A percentile compares a stretch with the other conserved stretches of the same genome.
phyloP scores from a whole-genome alignment of 345 rosid species.

The Eucalyptus microcorys region DNA sequence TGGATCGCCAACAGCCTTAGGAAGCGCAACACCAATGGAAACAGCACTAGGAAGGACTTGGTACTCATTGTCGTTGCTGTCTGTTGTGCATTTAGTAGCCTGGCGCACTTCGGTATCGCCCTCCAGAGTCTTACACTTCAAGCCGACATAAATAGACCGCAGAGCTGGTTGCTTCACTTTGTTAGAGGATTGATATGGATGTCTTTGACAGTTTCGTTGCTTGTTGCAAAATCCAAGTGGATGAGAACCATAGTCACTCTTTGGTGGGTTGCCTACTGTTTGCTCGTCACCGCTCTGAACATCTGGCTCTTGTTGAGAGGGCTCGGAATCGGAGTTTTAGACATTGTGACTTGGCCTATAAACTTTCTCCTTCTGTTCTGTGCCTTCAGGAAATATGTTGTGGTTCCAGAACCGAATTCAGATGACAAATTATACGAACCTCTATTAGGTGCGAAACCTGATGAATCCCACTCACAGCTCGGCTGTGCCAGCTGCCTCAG shows the following conservation, averaged over 20 bases:
- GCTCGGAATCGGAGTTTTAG: constrained; percentile 11
- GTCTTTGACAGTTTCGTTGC: constrained; percentile 46
- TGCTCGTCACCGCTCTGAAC: constrained; percentile 29
- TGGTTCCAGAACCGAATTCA: background rate
- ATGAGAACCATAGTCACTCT: constrained; percentile 13
- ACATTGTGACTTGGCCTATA: constrained; percentile 31
- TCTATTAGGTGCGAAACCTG: constrained; percentile 13
- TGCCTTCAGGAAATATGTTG: constrained; percentile 26
- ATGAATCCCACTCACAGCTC: constrained; percentile 5
- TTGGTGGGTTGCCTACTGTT: constrained; percentile 62
- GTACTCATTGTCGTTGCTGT: constrained; percentile 18
- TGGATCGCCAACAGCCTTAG: constrained; percentile 20
- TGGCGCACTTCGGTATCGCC: constrained; percentile 15
- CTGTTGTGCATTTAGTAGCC: constrained; percentile 32
- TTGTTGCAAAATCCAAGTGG: constrained; percentile 32
- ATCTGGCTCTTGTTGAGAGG: constrained; percentile 15
- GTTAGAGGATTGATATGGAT: constrained; percentile 53
- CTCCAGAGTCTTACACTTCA: constrained; percentile 16
- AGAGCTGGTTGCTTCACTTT: constrained; percentile 15
- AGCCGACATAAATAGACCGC: background rate
- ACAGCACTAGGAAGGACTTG: constrained; percentile 22
- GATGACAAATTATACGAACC: constrained; percentile 31
- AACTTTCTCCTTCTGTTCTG: constrained; percentile 41
- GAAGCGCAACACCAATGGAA: background rate
- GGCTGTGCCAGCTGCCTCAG: constrained; percentile 37